Conservation (phyloP, 2,329 filamentous ascomycete species). For the Fusarium camptoceras region DNA sequence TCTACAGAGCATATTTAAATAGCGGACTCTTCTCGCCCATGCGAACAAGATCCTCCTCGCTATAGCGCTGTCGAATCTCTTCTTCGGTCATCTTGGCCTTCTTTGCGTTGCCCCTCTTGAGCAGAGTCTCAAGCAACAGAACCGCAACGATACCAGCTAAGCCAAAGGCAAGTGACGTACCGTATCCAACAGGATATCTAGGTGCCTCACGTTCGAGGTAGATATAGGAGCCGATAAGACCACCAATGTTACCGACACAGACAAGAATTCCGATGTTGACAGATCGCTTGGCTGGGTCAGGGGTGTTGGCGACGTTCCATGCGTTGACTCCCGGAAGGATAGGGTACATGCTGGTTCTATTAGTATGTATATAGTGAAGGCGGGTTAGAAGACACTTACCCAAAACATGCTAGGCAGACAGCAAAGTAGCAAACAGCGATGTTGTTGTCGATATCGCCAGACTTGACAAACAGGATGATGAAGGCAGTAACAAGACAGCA, state of each 20-base stretch:
- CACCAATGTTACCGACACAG: constrained; percentile 48
- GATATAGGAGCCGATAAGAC: constrained; percentile 18
- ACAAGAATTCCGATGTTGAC: constrained; percentile 57
- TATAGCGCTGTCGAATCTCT: constrained; percentile 5
- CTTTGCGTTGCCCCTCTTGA: constrained; percentile 16
- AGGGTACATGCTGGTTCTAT: constrained; percentile 47
- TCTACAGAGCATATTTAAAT: constrained; percentile 20
- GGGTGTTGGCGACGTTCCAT: constrained; percentile 56
- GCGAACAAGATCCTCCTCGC: constrained; percentile 13
- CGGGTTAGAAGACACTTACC: neutral
- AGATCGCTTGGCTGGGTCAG: constrained; percentile 54
- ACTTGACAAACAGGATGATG: constrained; percentile 19
- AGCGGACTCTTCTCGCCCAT: constrained; percentile 27
- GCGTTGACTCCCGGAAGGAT: constrained; percentile 56
- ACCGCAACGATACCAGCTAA: constrained; percentile 19
- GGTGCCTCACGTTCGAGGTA: constrained; percentile 21
- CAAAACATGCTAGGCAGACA: constrained; percentile 21
- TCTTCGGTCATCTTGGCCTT: constrained; percentile 12
- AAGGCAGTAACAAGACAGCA: constrained; percentile 18
- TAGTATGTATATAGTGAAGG: rapidly evolving
- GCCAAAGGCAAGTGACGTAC: constrained; percentile 15
- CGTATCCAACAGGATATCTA: constrained; percentile 12
- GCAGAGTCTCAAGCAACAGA: constrained; percentile 1
- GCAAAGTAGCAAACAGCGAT: constrained; percentile 22
- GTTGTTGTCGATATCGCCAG: constrained; percentile 7